Base-by-base conservation (phyloP, 176 grass and related monocot species). In the Lolium rigidum region DNA sequence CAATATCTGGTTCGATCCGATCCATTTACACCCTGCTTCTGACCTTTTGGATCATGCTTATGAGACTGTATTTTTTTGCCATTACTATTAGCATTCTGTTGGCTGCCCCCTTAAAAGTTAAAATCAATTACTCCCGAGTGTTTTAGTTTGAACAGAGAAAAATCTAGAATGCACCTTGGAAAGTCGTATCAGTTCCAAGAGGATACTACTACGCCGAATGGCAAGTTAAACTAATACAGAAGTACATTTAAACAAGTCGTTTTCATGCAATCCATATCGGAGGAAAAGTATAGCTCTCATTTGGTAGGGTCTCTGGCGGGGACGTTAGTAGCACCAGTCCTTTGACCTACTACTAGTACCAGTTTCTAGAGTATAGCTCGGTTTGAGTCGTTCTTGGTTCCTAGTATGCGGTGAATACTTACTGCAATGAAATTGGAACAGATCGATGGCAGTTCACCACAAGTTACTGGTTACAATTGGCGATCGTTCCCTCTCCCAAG, bases 301-400 rank as follows among this genome's bases (percentile, higher is more conserved):
- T 80, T 81, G 88, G 59, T 43, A 31, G 39, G 24, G 14, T 70
- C 88, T 90, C 72, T 57, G 65, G 13, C 59, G 16, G 38, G 24
- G 10, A 15, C 46, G 81, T 76, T 37, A 76, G 60, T 20, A 80
- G 51, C 39, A 81, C 70, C 70, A 46, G 43, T 85, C 43, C 76
- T 81, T 91, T 88, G 89, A 88, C 89, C 70, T 56, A 20, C 18
- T 87, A 80, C 81, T 61, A 2, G 70, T 63, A 70, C 51, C 18
- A 41, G 70, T 70, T 77, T 88, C 77, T 77, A 71, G 89, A 88
- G 26, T 18, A 70, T 87, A 76, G 74, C 49, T 84, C 69, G 31
- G 61, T 79, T 79, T 86, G 84, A 78, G 73, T 77, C 18, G 9
- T 78, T 90, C 73, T 68, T 61, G 6, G 35, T 20, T 25, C 21